These are phyloP conservation scores for Podaxis sp. DNA, from an alignment of 768 basidiomycete genomes.

Conservation along the genomic window DNA sequence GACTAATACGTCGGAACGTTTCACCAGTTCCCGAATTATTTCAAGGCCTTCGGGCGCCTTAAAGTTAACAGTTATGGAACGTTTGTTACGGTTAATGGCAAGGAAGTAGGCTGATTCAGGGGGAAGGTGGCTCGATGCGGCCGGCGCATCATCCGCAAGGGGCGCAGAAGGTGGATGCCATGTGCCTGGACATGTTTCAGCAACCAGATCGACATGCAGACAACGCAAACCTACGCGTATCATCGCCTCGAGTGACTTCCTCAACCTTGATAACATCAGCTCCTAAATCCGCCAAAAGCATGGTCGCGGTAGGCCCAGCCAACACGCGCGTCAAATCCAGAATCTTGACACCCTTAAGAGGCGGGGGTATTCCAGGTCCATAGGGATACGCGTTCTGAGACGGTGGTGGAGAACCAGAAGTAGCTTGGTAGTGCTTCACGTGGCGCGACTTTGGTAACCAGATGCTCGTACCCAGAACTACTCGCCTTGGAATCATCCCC, in stretches of 20 bases:
- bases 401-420: conserved; percentile 6
- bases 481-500: background rate
- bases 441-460: background rate
- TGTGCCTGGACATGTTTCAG: conserved; percentile 42
- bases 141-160: conserved; percentile 44
- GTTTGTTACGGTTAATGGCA: conserved; percentile 84
- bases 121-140: conserved; percentile 63
- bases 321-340: conserved; percentile 88
- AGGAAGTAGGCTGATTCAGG: conserved; percentile 95
- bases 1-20: conserved; percentile 79
- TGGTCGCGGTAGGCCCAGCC: conserved; percentile 90
- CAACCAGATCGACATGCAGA: background rate
- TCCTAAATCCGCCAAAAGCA: conserved; percentile 90
- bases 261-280: conserved; percentile 96
- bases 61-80: conserved; percentile 87
- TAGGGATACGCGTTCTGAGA: conserved; percentile 25
- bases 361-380: conserved; percentile 65
- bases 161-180: conserved; percentile 68
- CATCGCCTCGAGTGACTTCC: conserved; percentile 78
- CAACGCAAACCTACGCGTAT: conserved; percentile 63
- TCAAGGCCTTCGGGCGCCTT: conserved; percentile 76
- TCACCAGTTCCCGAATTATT: conserved; percentile 69
- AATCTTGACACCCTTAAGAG: conserved; percentile 77
- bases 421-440: conserved; percentile 12
- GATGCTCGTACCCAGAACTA: background rate